Percentiles rank a stretch among this genome's conserved stretches.
These are phyloP conservation scores for Nyssa sinensis DNA, from an alignment of 148 eudicot species.

Conservation along the genomic window DNA sequence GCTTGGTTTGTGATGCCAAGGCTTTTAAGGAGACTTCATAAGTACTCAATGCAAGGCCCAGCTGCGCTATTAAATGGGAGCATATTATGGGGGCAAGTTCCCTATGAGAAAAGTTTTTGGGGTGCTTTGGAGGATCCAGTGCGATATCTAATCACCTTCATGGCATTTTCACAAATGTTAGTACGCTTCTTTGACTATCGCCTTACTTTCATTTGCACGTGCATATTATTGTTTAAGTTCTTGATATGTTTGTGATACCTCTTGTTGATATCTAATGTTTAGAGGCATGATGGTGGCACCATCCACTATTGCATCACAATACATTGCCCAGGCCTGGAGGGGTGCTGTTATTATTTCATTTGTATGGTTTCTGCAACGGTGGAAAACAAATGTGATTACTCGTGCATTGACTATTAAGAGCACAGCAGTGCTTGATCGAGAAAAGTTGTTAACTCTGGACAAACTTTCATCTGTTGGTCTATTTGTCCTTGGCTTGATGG, in stretches of 20 bases:
- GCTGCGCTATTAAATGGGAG: constrained; percentile 55
- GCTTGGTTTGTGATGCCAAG: constrained; percentile 88
- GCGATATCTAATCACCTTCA: constrained; percentile 65
- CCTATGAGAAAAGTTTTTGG: constrained; percentile 92
- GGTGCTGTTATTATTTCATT: constrained; percentile 74
- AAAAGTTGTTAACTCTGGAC: constrained; percentile 70
- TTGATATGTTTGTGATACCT: background rate
- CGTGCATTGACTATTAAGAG: constrained; percentile 55
- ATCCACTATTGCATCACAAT: constrained; percentile 56
- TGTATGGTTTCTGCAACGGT: constrained; percentile 87
- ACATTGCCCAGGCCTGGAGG: constrained; percentile 65
- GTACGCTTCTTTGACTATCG: constrained; percentile 25
- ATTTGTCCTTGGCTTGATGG: constrained; percentile 70
- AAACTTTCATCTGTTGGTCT: constrained; percentile 81
- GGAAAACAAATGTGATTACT: constrained; percentile 77
- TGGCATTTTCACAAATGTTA: constrained; percentile 84
- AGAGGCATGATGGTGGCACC: constrained; percentile 86
- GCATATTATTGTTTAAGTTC: too few species aligned
- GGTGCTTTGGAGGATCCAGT: constrained; percentile 85
- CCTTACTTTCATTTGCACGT: constrained; percentile 7
- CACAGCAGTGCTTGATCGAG: constrained; percentile 46
- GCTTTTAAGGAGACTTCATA: constrained; percentile 71
- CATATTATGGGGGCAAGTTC: constrained; percentile 59
- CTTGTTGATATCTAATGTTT: constrained; percentile 14
- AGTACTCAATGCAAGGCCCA: constrained; percentile 64